phyloP scores from a whole-genome alignment of 148 eudicot genomes.

The Rheum nobile region DNA sequence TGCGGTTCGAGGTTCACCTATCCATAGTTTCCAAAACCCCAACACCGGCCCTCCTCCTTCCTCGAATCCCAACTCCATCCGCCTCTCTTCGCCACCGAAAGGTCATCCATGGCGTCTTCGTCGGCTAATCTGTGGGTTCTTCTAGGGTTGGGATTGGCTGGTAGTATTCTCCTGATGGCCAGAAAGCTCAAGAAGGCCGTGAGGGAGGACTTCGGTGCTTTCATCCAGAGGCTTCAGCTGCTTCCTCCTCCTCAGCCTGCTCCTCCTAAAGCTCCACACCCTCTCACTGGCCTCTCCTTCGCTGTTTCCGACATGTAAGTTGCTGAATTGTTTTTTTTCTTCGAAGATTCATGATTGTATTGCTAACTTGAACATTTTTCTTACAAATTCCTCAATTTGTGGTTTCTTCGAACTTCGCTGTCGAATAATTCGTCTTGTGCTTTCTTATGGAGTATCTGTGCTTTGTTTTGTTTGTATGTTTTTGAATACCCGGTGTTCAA shows the following conservation, averaged over 20 bases:
- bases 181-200: slow-evolving; percentile 56
- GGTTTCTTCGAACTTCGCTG: not conserved
- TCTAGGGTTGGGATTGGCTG: slow-evolving; percentile 82
- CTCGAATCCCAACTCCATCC: not conserved
- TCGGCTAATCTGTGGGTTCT: slow-evolving; percentile 74
- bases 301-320: slow-evolving; percentile 85
- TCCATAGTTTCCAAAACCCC: not conserved
- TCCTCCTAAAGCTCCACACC: slow-evolving; percentile 95
- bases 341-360: not conserved
- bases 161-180: slow-evolving; percentile 61
- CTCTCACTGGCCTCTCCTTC: slow-evolving; percentile 64
- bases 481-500: not conserved
- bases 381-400: not conserved
- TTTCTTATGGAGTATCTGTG: not conserved
- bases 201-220: slow-evolving; percentile 72
- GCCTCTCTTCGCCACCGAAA: not conserved
- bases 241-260: slow-evolving; percentile 95
- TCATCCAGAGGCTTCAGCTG: slow-evolving; percentile 48
- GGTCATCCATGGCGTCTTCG: slow-evolving; percentile 49
- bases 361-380: not conserved
- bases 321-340: not conserved
- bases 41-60: not conserved
- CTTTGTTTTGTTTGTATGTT: not conserved
- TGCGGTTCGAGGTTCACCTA: slow-evolving; percentile 1
- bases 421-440: not conserved